Evolutionary conservation across 2,329 filamentous ascomycete species (phyloP).

Genomic region (Phialophora chinensis): DNA sequence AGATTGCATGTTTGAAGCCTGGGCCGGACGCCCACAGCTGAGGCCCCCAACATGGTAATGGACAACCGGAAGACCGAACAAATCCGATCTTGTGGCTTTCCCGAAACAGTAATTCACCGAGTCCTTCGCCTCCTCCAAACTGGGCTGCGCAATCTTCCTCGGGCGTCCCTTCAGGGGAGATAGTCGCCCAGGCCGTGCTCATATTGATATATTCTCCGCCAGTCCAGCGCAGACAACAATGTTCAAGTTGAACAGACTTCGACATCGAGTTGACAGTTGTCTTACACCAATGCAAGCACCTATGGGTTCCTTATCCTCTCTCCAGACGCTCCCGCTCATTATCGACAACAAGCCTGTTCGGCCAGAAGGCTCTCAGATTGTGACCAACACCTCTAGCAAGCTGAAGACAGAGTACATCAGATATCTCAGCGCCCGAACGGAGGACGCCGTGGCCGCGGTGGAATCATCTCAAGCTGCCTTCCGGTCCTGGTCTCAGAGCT

Average conservation of each 20-base stretch:
- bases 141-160: background rate
- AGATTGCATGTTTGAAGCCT: too few species aligned
- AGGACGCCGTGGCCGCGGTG: constrained; percentile 9
- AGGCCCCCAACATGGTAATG: too few species aligned
- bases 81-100: background rate
- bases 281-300: background rate
- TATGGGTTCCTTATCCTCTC: background rate
- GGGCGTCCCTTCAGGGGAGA: background rate
- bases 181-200: background rate
- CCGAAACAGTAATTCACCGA: constrained; percentile 12
- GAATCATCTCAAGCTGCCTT: constrained; percentile 16
- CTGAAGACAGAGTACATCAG: constrained; percentile 11
- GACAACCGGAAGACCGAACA: too few species aligned
- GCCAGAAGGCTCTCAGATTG: constrained; percentile 5
- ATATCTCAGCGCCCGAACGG: constrained; percentile 8
- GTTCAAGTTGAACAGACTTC: background rate
- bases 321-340: constrained; percentile 18
- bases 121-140: background rate
- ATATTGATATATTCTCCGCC: background rate
- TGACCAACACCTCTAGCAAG: constrained; percentile 12
- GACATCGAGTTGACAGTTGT: background rate
- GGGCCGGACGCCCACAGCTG: too few species aligned
- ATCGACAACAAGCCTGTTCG: constrained; percentile 19
- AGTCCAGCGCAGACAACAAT: background rate
- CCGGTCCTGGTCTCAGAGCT: constrained; percentile 11